phyloP scores from a whole-genome alignment of 2,329 filamentous ascomycete genomes.

The Spiromastix sp. region DNA sequence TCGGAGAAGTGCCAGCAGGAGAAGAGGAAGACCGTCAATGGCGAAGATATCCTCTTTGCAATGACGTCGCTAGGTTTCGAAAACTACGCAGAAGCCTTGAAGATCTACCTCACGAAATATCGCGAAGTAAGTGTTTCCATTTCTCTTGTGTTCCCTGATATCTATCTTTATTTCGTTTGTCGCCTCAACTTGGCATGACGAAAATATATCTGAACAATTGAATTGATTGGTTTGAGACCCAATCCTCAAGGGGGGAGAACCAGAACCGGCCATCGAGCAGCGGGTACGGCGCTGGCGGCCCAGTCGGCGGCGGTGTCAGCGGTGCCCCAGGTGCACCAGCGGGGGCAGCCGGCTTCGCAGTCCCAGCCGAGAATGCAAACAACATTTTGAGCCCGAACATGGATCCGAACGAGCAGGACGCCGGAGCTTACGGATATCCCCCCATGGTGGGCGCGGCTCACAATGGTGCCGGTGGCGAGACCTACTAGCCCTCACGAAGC shows the following conservation, averaged over 20 bases:
- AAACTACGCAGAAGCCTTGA: slow-evolving; percentile 95
- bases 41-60: slow-evolving; percentile 95
- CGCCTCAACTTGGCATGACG: slow-evolving; percentile 27
- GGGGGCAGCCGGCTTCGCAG: slow-evolving; percentile 23
- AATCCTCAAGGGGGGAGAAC: slow-evolving; percentile 62
- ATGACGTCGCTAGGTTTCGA: slow-evolving; percentile 99
- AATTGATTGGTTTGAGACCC: slow-evolving; percentile 56
- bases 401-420: slow-evolving; percentile 36
- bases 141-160: slow-evolving; percentile 9
- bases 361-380: slow-evolving; percentile 33
- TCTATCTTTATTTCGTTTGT: slow-evolving; percentile 25
- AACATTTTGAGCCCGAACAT: slow-evolving; percentile 34
- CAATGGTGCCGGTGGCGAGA: slow-evolving; percentile 37
- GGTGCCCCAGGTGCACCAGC: slow-evolving; percentile 13
- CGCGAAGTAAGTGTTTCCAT: slow-evolving; percentile 67
- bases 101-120: slow-evolving; percentile 96
- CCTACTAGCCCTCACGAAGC: slow-evolving; percentile 25
- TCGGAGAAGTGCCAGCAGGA: slow-evolving; percentile 99
- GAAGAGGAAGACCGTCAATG: slow-evolving; percentile 98
- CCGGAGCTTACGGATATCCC: slow-evolving; percentile 35
- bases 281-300: slow-evolving; percentile 32
- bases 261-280: slow-evolving; percentile 47
- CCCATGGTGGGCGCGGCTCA: slow-evolving; percentile 36
- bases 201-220: slow-evolving; percentile 39
- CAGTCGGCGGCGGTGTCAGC: slow-evolving; percentile 18